Conservation (phyloP, 2,329 filamentous ascomycete genomes). For the Diaporthe australafricana region DNA sequence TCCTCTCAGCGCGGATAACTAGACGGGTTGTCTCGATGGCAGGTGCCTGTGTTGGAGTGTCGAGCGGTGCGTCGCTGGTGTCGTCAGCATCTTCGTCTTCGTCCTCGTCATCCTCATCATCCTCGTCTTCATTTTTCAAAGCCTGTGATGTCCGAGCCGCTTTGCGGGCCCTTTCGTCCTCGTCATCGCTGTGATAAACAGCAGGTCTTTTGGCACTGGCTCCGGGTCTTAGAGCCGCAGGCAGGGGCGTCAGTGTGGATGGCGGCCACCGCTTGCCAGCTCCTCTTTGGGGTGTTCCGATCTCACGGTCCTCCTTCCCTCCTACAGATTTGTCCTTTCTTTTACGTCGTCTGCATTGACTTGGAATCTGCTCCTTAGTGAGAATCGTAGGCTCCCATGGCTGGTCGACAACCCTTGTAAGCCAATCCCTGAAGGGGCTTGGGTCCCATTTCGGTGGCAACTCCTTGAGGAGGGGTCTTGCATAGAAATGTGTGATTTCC, state of each 20-base stretch:
- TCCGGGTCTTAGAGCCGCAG: slow-evolving; percentile 24
- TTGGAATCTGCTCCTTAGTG: slow-evolving; percentile 41
- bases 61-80: slow-evolving; percentile 30
- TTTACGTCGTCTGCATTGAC: slow-evolving; percentile 42
- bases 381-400: slow-evolving; percentile 44
- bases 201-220: slow-evolving; percentile 36
- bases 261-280: slow-evolving; percentile 37
- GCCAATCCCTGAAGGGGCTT: slow-evolving; percentile 49
- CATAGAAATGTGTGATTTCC: slow-evolving; percentile 59
- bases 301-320: background rate
- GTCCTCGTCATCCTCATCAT: slow-evolving; percentile 27
- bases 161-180: slow-evolving; percentile 49
- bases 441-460: slow-evolving; percentile 50
- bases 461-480: slow-evolving; percentile 51
- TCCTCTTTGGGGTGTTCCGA: background rate
- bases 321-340: background rate
- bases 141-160: slow-evolving; percentile 50
- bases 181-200: slow-evolving; percentile 51
- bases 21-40: slow-evolving; percentile 51
- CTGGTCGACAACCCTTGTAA: slow-evolving; percentile 46
- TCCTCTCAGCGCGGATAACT: slow-evolving; percentile 60
- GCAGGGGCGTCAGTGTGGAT: slow-evolving; percentile 24
- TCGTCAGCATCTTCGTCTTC: slow-evolving; percentile 40
- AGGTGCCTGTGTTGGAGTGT: slow-evolving; percentile 35
- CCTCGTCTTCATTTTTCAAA: slow-evolving; percentile 47